A percentile compares a stretch with the other conserved stretches of the same genome.
Conservation (phyloP, 2,329 filamentous ascomycete species). For the Verticillium tricorpus region DNA sequence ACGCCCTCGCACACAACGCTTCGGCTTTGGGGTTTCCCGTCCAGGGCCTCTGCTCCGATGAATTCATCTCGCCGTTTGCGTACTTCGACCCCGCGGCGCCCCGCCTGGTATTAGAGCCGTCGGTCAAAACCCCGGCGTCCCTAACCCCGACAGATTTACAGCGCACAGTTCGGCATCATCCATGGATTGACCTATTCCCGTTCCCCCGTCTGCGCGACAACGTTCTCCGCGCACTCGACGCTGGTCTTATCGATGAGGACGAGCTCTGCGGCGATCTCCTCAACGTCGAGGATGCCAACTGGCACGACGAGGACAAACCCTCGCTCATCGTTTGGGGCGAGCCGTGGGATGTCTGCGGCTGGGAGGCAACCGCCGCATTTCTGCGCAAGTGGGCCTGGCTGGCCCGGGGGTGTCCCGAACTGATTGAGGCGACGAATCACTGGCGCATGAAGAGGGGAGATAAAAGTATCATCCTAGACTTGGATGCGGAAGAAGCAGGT, state of each 20-base stretch:
- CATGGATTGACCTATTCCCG: conserved; percentile 31
- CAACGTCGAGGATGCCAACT: not conserved
- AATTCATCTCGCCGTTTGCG: conserved; percentile 9
- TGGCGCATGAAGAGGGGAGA: conserved; percentile 21
- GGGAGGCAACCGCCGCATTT: conserved; percentile 43
- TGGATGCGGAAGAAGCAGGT: not conserved
- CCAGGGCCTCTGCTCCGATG: conserved; percentile 8
- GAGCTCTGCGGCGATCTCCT: conserved; percentile 7
- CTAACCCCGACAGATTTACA: conserved; percentile 26
- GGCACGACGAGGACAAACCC: not conserved
- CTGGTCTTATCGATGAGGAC: conserved; percentile 13
- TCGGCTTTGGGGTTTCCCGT: conserved; percentile 5
- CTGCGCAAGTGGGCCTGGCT: conserved; percentile 39
- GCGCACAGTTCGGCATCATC: conserved; percentile 22
- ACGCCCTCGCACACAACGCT: conserved; percentile 10
- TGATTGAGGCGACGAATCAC: conserved; percentile 30
- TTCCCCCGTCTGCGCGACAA: conserved; percentile 28
- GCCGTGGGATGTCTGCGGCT: conserved; percentile 35
- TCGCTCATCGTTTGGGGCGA: conserved; percentile 44
- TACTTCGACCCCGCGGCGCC: no score
- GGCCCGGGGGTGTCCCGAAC: conserved; percentile 29
- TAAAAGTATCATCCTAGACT: not conserved
- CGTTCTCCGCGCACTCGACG: conserved; percentile 15
- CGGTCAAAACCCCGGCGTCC: not conserved
- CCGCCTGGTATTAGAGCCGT: no score